These are phyloP conservation scores for Thalassiosira hispida DNA, from an alignment of 352 stramenopile species.

Conservation along the genomic window DNA sequence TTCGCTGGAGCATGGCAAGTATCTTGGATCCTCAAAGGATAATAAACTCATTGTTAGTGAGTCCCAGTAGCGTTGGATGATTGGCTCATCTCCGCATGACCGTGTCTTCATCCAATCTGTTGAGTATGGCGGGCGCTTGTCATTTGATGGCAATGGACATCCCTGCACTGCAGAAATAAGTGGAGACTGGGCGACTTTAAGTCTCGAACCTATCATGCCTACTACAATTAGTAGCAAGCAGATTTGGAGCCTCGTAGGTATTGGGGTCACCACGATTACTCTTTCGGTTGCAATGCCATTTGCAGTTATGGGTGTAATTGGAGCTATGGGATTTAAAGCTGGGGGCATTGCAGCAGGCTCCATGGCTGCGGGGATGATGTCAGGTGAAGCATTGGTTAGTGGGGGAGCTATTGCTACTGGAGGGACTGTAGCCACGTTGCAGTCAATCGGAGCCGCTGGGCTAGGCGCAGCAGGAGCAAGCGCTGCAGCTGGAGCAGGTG, in stretches of 20 bases:
- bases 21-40: conserved; percentile 25
- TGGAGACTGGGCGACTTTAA: conserved; percentile 20
- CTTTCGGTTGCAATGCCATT: conserved; percentile 83
- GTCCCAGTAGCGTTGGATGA: conserved; percentile 27
- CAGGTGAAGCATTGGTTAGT: conserved; percentile 68
- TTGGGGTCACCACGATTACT: conserved; percentile 17
- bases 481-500: conserved; percentile 15
- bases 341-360: conserved; percentile 70
- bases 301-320: conserved; percentile 84
- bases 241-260: conserved; percentile 24
- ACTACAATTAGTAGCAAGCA: conserved; percentile 34
- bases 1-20: conserved; percentile 43
- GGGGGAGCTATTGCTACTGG: conserved; percentile 73
- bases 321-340: conserved; percentile 80
- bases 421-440: conserved; percentile 67
- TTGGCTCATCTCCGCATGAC: conserved; percentile 17
- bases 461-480: conserved; percentile 31
- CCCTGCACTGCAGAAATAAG: conserved; percentile 5
- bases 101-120: conserved; percentile 25
- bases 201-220: conserved; percentile 48
- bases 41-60: conserved; percentile 23
- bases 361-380: conserved; percentile 80
- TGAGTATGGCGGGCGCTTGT: conserved; percentile 10
- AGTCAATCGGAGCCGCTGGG: conserved; percentile 75
- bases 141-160: conserved; percentile 27